Evolutionary conservation across 352 stramenopile genomes (phyloP).

Genomic region (Poterioochromonas sp.): DNA sequence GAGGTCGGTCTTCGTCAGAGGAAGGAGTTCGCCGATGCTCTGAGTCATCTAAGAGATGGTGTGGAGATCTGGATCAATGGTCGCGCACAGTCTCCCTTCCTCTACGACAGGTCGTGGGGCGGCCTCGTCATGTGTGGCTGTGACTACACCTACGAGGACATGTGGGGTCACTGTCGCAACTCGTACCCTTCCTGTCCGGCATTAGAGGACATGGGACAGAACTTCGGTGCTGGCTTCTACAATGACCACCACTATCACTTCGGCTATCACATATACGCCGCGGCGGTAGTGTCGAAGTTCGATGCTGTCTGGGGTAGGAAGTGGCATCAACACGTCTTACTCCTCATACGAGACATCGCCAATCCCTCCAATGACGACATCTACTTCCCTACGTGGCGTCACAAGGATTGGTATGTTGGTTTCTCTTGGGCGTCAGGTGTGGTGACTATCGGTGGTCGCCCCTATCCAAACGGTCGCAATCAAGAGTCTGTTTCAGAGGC

Average conservation of each 20-base stretch:
- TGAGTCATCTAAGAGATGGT: slow-evolving; percentile 36
- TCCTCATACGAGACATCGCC: slow-evolving; percentile 61
- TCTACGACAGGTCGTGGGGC: slow-evolving; percentile 64
- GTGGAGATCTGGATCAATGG: slow-evolving; percentile 65
- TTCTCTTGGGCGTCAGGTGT: slow-evolving; percentile 62
- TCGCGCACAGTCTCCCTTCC: slow-evolving; percentile 51
- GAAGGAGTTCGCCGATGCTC: background rate
- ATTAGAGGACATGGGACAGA: slow-evolving; percentile 51
- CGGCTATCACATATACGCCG: slow-evolving; percentile 66
- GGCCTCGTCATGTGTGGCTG: slow-evolving; percentile 63
- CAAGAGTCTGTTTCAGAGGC: slow-evolving; percentile 63
- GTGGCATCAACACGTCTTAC: slow-evolving; percentile 55
- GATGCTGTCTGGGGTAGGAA: slow-evolving; percentile 46
- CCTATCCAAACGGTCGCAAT: slow-evolving; percentile 66
- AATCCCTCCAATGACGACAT: slow-evolving; percentile 57
- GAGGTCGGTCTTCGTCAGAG: slow-evolving; percentile 46
- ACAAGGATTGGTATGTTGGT: slow-evolving; percentile 67
- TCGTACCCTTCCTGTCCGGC: slow-evolving; percentile 52
- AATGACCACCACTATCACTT: slow-evolving; percentile 74
- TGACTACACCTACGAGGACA: slow-evolving; percentile 41
- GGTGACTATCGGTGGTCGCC: slow-evolving; percentile 47
- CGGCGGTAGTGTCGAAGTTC: slow-evolving; percentile 54
- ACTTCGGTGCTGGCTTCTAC: slow-evolving; percentile 66
- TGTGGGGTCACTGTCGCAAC: slow-evolving; percentile 45
- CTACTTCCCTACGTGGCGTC: slow-evolving; percentile 55